A percentile compares a stretch with the other conserved stretches of the same genome.
Conservation (phyloP, 2,329 filamentous ascomycete genomes). For the Phialocephala sp. region DNA sequence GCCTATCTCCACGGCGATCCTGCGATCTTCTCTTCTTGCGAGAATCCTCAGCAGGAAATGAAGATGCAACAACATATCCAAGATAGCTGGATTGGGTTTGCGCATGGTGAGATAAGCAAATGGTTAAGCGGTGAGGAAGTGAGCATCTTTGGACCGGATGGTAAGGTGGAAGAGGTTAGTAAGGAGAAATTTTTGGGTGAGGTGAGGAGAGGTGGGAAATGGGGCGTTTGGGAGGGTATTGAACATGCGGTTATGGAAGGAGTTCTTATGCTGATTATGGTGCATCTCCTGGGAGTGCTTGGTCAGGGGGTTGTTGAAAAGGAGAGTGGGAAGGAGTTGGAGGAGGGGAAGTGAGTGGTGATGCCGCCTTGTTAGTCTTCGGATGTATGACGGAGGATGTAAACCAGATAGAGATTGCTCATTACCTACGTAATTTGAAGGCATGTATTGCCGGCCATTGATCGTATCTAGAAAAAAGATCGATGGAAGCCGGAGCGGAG, state of each 20-base stretch:
- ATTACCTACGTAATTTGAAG: no score
- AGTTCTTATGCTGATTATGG: neutral
- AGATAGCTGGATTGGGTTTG: conserved; percentile 19
- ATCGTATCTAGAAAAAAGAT: no score
- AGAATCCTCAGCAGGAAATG: conserved; percentile 11
- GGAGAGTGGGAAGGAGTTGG: neutral
- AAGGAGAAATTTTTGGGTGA: neutral
- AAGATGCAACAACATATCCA: conserved; percentile 9
- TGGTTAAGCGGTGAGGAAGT: conserved; percentile 7
- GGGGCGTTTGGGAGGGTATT: conserved; percentile 9
- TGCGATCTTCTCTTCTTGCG: conserved; percentile 16
- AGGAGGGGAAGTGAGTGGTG: neutral
- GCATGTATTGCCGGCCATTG: no score
- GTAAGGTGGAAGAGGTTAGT: neutral
- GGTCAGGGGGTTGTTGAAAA: neutral
- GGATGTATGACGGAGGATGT: no score
- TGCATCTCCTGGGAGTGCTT: conserved; percentile 4
- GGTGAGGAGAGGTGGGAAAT: neutral
- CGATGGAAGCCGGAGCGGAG: no score
- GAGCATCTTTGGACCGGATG: conserved; percentile 5
- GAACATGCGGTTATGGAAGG: neutral
- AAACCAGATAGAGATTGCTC: no score
- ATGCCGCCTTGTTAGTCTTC: neutral
- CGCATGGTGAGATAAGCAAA: conserved; percentile 13
- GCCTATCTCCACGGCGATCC: conserved; percentile 22